Conservation (phyloP, 352 stramenopile genomes). For the Pythium dissimile region DNA sequence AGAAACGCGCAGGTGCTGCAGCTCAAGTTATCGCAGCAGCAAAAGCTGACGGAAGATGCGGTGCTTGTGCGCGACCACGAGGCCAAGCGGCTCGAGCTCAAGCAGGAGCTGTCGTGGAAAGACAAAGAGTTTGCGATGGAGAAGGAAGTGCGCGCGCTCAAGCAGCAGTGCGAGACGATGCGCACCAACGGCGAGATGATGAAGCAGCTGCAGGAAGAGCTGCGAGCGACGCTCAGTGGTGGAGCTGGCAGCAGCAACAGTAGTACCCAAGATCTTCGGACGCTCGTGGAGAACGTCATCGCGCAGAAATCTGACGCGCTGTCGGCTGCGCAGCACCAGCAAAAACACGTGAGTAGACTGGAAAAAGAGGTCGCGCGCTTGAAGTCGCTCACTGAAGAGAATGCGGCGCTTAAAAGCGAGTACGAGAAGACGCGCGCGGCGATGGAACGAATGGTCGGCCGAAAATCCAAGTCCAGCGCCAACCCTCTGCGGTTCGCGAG, state of each 20-base stretch:
- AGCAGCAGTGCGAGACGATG: conserved; percentile 15
- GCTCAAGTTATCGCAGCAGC: conserved; percentile 22
- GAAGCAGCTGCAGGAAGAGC: conserved; percentile 34
- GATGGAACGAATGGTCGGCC: conserved; percentile 59
- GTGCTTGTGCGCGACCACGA: conserved; percentile 21
- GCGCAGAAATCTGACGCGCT: neutral
- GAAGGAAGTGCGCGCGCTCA: conserved; percentile 18
- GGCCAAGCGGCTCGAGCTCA: conserved; percentile 19
- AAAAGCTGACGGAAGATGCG: conserved; percentile 18
- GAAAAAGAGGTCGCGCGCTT: conserved; percentile 41
- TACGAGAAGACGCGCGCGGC: conserved; percentile 57
- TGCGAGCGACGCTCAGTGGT: conserved; percentile 28
- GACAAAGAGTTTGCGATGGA: conserved; percentile 26
- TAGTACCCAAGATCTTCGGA: conserved; percentile 26
- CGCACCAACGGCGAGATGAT: conserved; percentile 20
- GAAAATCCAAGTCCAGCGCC: conserved; percentile 20
- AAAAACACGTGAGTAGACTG: conserved; percentile 8
- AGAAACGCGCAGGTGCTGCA: conserved; percentile 17
- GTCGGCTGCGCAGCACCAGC: conserved; percentile 1
- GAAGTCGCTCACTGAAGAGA: conserved; percentile 45
- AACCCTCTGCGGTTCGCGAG: conserved; percentile 6
- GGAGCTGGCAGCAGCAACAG: neutral
- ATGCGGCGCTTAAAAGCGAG: conserved; percentile 48
- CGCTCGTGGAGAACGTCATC: conserved; percentile 29
- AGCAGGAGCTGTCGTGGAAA: conserved; percentile 30